Evolutionary conservation across 1,284 basidiomycete species (phyloP).

Genomic region (Pterulicium gracile): DNA sequence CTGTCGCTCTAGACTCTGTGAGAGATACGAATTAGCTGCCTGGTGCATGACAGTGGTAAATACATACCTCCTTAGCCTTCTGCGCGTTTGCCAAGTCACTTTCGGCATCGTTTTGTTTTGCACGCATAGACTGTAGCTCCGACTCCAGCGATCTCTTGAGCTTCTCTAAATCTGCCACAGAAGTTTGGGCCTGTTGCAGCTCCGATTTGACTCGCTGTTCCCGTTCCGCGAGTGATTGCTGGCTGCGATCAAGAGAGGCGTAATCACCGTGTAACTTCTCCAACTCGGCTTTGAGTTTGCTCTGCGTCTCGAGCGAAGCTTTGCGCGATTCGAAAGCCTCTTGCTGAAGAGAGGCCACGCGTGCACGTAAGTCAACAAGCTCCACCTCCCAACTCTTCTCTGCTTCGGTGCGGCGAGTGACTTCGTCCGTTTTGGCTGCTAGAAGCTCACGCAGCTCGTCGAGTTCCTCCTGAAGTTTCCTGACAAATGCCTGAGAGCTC

Average conservation of each 20-base stretch:
- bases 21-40: constrained; percentile 4
- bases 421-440: constrained; percentile 81
- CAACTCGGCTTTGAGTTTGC: constrained; percentile 58
- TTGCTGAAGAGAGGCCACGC: constrained; percentile 48
- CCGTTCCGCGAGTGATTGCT: constrained; percentile 53
- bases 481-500: constrained; percentile 38
- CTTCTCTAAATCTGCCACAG: constrained; percentile 59
- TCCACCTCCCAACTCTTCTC: constrained; percentile 87
- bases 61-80: constrained; percentile 62
- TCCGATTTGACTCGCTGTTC: constrained; percentile 43
- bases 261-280: constrained; percentile 51
- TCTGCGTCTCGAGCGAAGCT: constrained; percentile 49
- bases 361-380: constrained; percentile 61
- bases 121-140: constrained; percentile 62
- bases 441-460: constrained; percentile 78
- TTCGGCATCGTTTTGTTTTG: constrained; percentile 67
- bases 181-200: constrained; percentile 39
- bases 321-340: constrained; percentile 52
- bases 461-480: constrained; percentile 71
- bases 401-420: constrained; percentile 73
- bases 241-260: constrained; percentile 41
- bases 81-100: constrained; percentile 49
- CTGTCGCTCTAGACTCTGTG: constrained; percentile 67
- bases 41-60: constrained; percentile 1
- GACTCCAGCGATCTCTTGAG: constrained; percentile 60